A percentile compares a stretch with the other conserved stretches of the same genome.
Conservation (phyloP, 2,329 filamentous ascomycete species). For the Metarhizium robertsii region DNA sequence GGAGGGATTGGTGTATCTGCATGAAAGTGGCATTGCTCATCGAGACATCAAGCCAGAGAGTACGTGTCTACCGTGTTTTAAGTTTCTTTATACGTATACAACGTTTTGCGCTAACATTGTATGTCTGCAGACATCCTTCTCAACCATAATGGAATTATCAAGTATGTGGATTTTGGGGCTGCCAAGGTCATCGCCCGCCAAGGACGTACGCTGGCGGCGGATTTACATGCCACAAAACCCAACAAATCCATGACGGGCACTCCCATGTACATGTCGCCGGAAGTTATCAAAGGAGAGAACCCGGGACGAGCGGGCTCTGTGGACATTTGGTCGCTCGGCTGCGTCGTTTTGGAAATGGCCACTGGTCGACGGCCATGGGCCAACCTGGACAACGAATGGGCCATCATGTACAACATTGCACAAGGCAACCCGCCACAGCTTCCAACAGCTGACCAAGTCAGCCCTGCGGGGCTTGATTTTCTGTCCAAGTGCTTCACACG, state of each 20-base stretch:
- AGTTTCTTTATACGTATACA: neutral
- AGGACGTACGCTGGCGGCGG: constrained; percentile 68
- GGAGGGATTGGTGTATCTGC: constrained; percentile 87
- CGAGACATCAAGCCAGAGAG: constrained; percentile 97
- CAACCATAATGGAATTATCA: constrained; percentile 96
- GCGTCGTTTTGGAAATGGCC: constrained; percentile 95
- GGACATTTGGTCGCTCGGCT: constrained; percentile 94
- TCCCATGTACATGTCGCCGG: constrained; percentile 99
- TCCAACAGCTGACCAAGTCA: constrained; percentile 74
- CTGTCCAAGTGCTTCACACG: constrained; percentile 76
- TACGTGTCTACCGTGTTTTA: constrained; percentile 37
- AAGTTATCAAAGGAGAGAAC: constrained; percentile 88
- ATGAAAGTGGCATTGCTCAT: constrained; percentile 85
- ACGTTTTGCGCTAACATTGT: constrained; percentile 8
- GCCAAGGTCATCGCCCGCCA: constrained; percentile 94
- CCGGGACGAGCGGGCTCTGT: constrained; percentile 75
- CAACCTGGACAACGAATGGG: constrained; percentile 96
- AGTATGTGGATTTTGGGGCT: constrained; percentile 97
- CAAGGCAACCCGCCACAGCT: constrained; percentile 89
- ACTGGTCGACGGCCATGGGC: constrained; percentile 93
- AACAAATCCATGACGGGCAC: constrained; percentile 96
- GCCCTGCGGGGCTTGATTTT: constrained; percentile 78
- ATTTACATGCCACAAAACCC: constrained; percentile 50
- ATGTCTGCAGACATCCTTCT: constrained; percentile 67
- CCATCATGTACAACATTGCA: constrained; percentile 99